Evolutionary conservation across 352 stramenopile genomes (phyloP).

Genomic region (Globisporangium mamillatum): DNA sequence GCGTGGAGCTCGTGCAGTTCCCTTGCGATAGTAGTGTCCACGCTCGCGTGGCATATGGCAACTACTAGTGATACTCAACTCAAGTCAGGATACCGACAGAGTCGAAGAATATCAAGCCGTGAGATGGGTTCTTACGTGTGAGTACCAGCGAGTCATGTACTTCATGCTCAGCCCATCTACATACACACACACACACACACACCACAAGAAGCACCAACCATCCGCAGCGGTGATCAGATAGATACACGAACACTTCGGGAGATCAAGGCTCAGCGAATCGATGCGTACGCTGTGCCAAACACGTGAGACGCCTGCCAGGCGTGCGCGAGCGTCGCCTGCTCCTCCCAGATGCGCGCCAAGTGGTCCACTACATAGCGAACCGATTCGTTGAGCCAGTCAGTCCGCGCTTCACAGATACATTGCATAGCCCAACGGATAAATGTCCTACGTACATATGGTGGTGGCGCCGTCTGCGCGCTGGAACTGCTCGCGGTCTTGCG

Average conservation of each 20-base stretch:
- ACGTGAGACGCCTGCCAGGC: constrained; percentile 37
- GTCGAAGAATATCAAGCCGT: not conserved
- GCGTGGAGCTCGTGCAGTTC: constrained; percentile 41
- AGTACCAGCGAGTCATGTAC: constrained; percentile 56
- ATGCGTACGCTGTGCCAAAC: constrained; percentile 29
- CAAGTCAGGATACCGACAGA: not conserved
- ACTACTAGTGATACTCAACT: constrained; percentile 29
- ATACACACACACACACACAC: not conserved
- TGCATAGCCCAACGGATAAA: not conserved
- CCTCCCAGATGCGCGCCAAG: constrained; percentile 43
- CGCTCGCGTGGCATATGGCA: constrained; percentile 51
- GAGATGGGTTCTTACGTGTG: constrained; percentile 28
- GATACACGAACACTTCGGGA: too few relatives aligned
- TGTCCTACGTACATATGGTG: constrained; percentile 31
- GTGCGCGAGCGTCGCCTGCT: constrained; percentile 46
- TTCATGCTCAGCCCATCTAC: constrained; percentile 45
- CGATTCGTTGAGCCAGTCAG: not conserved
- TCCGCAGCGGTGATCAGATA: not conserved
- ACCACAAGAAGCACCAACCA: not conserved
- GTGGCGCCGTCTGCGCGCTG: constrained; percentile 51
- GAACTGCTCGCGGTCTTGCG: constrained; percentile 54
- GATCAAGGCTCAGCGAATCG: not conserved
- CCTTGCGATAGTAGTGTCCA: constrained; percentile 44
- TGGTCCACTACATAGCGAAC: constrained; percentile 44
- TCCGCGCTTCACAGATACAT: not conserved